Conservation (phyloP, 768 basidiomycete species). For the Amanita inopinata region DNA sequence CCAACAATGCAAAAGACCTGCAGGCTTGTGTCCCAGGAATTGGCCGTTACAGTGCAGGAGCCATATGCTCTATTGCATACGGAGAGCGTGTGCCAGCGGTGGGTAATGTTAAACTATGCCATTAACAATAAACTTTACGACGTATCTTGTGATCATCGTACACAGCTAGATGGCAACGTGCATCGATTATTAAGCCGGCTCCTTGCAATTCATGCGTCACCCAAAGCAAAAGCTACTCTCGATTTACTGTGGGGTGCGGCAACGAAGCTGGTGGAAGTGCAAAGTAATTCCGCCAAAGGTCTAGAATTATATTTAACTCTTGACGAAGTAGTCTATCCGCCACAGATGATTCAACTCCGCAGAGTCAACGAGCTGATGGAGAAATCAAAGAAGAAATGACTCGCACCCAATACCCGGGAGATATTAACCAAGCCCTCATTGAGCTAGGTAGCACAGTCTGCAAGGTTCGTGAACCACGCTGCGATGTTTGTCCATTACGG, state of each 20-base stretch:
- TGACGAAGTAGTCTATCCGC: neutral
- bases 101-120: slow-evolving; percentile 21
- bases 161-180: slow-evolving; percentile 84
- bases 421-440: slow-evolving; percentile 89
- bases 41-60: slow-evolving; percentile 82
- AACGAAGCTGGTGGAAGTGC: slow-evolving; percentile 43
- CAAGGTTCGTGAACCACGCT: slow-evolving; percentile 73
- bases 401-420: slow-evolving; percentile 47
- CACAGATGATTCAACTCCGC: neutral
- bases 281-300: slow-evolving; percentile 20
- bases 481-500: slow-evolving; percentile 61
- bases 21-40: slow-evolving; percentile 81
- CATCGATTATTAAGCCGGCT: slow-evolving; percentile 78
- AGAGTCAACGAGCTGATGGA: slow-evolving; percentile 1
- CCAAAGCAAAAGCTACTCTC: slow-evolving; percentile 69
- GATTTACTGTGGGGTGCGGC: slow-evolving; percentile 82
- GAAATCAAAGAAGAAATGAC: neutral
- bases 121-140: neutral
- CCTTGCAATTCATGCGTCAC: slow-evolving; percentile 71
- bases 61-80: slow-evolving; percentile 82
- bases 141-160: slow-evolving; percentile 3
- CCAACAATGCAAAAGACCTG: slow-evolving; percentile 72
- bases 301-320: neutral
- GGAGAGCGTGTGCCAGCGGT: slow-evolving; percentile 79
- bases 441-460: slow-evolving; percentile 93